These are phyloP conservation scores for Hyphopichia khmerensis DNA, from an alignment of 1,139 yeast species.

Conservation along the genomic window DNA sequence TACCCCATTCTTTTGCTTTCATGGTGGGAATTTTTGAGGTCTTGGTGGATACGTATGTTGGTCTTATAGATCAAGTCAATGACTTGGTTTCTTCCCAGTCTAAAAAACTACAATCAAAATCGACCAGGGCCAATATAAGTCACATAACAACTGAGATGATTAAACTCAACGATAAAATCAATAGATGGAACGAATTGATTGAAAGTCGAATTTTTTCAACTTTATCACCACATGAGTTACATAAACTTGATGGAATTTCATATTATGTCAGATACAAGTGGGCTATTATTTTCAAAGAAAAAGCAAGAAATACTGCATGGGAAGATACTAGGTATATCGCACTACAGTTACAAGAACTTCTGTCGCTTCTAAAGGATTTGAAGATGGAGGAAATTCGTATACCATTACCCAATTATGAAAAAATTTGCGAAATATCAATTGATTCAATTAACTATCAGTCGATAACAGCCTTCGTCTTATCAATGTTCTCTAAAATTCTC, in stretches of 20 bases:
- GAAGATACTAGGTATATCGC: conserved; percentile 28
- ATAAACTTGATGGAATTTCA: background rate
- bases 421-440: conserved; percentile 58
- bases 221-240: background rate
- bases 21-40: conserved; percentile 51
- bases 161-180: conserved; percentile 34
- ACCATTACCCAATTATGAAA: conserved; percentile 47
- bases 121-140: conserved; percentile 23
- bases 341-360: conserved; percentile 21
- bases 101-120: conserved; percentile 20
- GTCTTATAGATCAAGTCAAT: conserved; percentile 27
- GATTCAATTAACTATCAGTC: conserved; percentile 58
- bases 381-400: conserved; percentile 8
- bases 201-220: conserved; percentile 8
- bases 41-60: conserved; percentile 50
- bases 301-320: conserved; percentile 31
- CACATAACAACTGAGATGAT: conserved; percentile 37
- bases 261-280: conserved; percentile 27
- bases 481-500: conserved; percentile 62
- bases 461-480: conserved; percentile 64
- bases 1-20: conserved; percentile 10
- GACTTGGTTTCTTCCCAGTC: conserved; percentile 12
- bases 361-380: conserved; percentile 9
- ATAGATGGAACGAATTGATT: conserved; percentile 34
- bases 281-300: conserved; percentile 32